Conservation (phyloP, 2,329 filamentous ascomycete genomes). For the Fusarium graminum region DNA sequence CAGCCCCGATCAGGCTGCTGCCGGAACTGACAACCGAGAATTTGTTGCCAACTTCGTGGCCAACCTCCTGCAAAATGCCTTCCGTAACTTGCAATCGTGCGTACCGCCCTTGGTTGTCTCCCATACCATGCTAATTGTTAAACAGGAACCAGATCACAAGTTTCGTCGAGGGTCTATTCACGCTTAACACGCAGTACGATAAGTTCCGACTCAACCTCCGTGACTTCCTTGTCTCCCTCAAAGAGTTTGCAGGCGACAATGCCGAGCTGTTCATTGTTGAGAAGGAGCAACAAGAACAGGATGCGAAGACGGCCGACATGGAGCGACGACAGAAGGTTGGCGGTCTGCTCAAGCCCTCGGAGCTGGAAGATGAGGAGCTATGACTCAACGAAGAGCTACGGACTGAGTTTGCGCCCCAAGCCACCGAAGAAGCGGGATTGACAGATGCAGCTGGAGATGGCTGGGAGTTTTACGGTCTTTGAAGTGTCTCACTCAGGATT, state of each 20-base stretch:
- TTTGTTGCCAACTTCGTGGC: constrained; percentile 91
- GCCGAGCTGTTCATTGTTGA: constrained; percentile 94
- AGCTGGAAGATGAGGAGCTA: constrained; percentile 90
- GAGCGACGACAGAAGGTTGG: constrained; percentile 95
- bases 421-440: constrained; percentile 47
- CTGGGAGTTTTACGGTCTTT: constrained; percentile 76
- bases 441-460: constrained; percentile 62
- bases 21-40: constrained; percentile 88
- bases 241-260: constrained; percentile 97
- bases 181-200: constrained; percentile 87
- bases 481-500: constrained; percentile 27
- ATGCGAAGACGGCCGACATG: constrained; percentile 88
- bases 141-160: constrained; percentile 83
- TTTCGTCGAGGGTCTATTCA: constrained; percentile 92
- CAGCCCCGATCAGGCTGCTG: constrained; percentile 81
- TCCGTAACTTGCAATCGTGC: constrained; percentile 91
- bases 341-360: constrained; percentile 95
- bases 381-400: constrained; percentile 83
- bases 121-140: constrained; percentile 52
- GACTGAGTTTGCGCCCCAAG: constrained; percentile 66
- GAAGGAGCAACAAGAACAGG: constrained; percentile 89
- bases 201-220: constrained; percentile 96
- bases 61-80: constrained; percentile 86
- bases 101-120: constrained; percentile 53
- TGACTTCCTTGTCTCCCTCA: constrained; percentile 96